Percentiles rank a stretch among this genome's conserved stretches.
These are phyloP conservation scores for Zymoseptoria ardabiliae DNA, from an alignment of 2,329 filamentous ascomycete genomes.

Conservation along the genomic window DNA sequence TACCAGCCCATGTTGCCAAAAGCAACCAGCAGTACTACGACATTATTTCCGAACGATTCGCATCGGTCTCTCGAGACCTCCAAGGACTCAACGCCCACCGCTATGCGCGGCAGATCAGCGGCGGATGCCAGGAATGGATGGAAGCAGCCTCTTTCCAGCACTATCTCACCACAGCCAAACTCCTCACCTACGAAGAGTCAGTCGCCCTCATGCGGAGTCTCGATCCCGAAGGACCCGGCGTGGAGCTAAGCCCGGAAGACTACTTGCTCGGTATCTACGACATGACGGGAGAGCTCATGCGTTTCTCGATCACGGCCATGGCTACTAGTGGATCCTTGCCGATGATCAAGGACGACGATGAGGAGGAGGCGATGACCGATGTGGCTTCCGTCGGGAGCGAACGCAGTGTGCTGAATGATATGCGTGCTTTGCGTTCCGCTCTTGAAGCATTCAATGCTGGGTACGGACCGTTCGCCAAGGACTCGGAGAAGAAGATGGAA, in stretches of 20 bases:
- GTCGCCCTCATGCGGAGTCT: conserved; percentile 31
- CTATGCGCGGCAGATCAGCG: conserved; percentile 69
- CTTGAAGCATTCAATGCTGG: conserved; percentile 65
- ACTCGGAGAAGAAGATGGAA: conserved; percentile 71
- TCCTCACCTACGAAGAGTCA: conserved; percentile 63
- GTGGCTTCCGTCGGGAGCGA: conserved; percentile 16
- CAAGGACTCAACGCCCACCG: conserved; percentile 73
- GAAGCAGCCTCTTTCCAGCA: conserved; percentile 84
- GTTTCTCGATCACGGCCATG: conserved; percentile 83
- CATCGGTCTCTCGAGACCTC: conserved; percentile 62
- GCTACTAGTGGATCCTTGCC: conserved; percentile 60
- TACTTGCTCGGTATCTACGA: conserved; percentile 90
- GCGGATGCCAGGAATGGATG: conserved; percentile 85
- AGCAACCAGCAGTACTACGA: conserved; percentile 62
- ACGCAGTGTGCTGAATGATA: conserved; percentile 68
- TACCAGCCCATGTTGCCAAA: conserved; percentile 62
- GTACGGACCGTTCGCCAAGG: conserved; percentile 49
- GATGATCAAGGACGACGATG: conserved; percentile 32
- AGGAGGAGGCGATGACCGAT: conserved; percentile 7
- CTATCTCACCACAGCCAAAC: conserved; percentile 69
- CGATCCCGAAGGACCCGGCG: conserved; percentile 36
- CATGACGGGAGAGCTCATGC: conserved; percentile 92
- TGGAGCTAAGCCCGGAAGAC: conserved; percentile 69
- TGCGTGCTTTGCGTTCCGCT: conserved; percentile 67
- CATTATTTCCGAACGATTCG: conserved; percentile 64